These are phyloP conservation scores for Eucalyptus erythrocorys DNA, from an alignment of 345 rosid species.

Conservation along the genomic window DNA sequence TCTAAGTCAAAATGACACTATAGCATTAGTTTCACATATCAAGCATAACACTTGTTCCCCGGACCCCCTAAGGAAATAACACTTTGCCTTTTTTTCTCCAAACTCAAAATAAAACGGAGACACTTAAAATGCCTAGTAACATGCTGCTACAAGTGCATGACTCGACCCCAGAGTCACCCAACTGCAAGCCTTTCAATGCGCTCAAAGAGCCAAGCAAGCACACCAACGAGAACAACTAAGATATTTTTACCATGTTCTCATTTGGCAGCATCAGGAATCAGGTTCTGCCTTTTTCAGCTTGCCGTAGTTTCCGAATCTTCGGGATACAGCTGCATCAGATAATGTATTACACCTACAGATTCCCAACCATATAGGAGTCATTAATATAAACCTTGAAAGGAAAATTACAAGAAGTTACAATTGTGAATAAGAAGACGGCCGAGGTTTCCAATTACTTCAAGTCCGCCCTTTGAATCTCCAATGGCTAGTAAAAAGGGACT, in stretches of 20 bases:
- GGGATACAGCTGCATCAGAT: slow-evolving; percentile 25
- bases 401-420: background rate
- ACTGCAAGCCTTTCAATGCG: background rate
- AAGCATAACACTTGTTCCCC: too few species aligned
- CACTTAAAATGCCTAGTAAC: background rate
- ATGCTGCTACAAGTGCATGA: background rate
- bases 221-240: background rate
- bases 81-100: background rate
- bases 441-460: slow-evolving; percentile 35
- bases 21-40: background rate
- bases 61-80: too few species aligned
- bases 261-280: background rate
- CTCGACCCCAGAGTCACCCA: background rate
- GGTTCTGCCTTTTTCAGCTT: background rate
- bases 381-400: background rate
- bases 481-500: slow-evolving; percentile 63
- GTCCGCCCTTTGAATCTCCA: slow-evolving; percentile 75
- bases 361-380: background rate
- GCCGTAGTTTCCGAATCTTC: slow-evolving; percentile 20
- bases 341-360: slow-evolving; percentile 52
- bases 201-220: background rate
- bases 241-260: background rate
- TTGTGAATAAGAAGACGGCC: background rate
- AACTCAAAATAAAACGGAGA: background rate
- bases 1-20: background rate